These are phyloP conservation scores for Trichosporon faecale DNA, from an alignment of 1,284 basidiomycete species.

Conservation along the genomic window DNA sequence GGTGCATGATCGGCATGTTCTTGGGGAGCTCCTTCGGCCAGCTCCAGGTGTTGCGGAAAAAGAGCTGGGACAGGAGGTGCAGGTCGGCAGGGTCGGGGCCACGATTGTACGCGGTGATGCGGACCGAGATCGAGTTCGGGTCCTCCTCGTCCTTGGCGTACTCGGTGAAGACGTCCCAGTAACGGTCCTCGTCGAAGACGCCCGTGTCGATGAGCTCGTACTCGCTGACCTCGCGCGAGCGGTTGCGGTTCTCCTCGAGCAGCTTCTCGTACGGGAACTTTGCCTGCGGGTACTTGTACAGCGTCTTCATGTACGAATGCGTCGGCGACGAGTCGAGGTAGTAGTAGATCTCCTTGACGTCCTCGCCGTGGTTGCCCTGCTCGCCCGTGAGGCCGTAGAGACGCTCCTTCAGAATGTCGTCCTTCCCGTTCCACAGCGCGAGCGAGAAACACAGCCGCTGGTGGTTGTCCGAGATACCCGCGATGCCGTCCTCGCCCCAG, in stretches of 20 bases:
- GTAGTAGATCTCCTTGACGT: slow-evolving; percentile 97
- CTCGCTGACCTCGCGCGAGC: slow-evolving; percentile 81
- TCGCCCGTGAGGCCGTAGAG: slow-evolving; percentile 91
- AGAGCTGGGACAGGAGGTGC: slow-evolving; percentile 90
- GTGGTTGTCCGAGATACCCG: slow-evolving; percentile 94
- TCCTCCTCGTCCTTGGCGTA: slow-evolving; percentile 96
- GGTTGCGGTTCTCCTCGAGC: slow-evolving; percentile 75
- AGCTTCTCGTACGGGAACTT: slow-evolving; percentile 91
- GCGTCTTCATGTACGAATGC: slow-evolving; percentile 98
- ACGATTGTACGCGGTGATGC: slow-evolving; percentile 94
- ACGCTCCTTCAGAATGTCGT: slow-evolving; percentile 93
- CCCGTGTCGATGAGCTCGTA: slow-evolving; percentile 93
- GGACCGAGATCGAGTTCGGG: slow-evolving; percentile 81
- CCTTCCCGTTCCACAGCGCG: slow-evolving; percentile 91
- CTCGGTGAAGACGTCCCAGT: slow-evolving; percentile 84
- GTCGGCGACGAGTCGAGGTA: slow-evolving; percentile 98
- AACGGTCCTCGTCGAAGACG: slow-evolving; percentile 84
- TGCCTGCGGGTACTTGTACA: slow-evolving; percentile 96
- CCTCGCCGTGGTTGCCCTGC: slow-evolving; percentile 96
- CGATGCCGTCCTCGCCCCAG: slow-evolving; percentile 98
- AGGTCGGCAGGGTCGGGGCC: slow-evolving; percentile 93
- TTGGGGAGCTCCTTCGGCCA: slow-evolving; percentile 80
- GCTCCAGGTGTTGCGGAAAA: slow-evolving; percentile 98
- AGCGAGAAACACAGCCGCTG: slow-evolving; percentile 86
- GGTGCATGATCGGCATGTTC: slow-evolving; percentile 64